Conservation (phyloP, 768 basidiomycete species). For the Paxillus rubicundulus region DNA sequence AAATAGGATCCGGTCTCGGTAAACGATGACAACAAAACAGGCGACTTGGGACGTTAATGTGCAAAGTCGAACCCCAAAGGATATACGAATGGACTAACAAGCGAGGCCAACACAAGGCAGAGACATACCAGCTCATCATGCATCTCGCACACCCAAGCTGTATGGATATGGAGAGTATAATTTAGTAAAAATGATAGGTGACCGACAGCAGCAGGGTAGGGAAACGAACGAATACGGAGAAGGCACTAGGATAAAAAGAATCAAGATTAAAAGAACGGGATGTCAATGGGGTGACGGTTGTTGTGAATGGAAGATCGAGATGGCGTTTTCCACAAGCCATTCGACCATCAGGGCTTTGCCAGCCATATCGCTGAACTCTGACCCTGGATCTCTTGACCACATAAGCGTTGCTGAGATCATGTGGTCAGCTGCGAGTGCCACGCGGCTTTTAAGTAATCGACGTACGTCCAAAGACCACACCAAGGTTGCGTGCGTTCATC, state of each 20-base stretch:
- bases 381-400: conserved; percentile 79
- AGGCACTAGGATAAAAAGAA: conserved; percentile 29
- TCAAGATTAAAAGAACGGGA: conserved; percentile 9
- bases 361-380: conserved; percentile 97
- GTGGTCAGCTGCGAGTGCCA: neutral
- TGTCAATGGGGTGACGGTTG: conserved; percentile 11
- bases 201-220: conserved; percentile 5
- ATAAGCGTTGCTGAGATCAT: conserved; percentile 77
- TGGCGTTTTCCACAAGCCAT: conserved; percentile 92
- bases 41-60: neutral
- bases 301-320: conserved; percentile 41
- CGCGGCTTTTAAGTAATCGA: neutral
- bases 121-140: neutral
- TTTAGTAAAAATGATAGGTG: conserved; percentile 14
- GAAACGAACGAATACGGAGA: conserved; percentile 15
- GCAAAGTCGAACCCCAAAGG: neutral
- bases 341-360: conserved; percentile 91
- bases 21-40: neutral
- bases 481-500: conserved; percentile 94
- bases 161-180: conserved; percentile 13
- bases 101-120: conserved; percentile 1
- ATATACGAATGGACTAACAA: neutral
- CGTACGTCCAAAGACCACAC: conserved; percentile 98
- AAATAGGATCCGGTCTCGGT: neutral
- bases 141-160: conserved; percentile 9